A percentile compares a stretch with the other conserved stretches of the same genome.
Conservation (phyloP, 177 flowering plant species). For the Vitis hybrid region DNA sequence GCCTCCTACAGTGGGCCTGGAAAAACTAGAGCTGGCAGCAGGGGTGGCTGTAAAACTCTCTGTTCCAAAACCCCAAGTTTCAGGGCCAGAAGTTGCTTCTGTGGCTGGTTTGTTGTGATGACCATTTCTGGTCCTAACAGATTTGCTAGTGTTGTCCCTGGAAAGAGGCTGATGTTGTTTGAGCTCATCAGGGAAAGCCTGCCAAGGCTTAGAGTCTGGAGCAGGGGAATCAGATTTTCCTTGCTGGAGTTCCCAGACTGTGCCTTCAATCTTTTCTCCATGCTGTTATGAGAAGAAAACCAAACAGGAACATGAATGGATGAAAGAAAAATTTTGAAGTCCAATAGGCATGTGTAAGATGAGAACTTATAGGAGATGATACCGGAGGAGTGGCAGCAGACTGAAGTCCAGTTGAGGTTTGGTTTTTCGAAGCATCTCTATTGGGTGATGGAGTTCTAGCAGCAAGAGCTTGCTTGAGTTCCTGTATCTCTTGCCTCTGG, state of each 20-base stretch:
- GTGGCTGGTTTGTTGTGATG: constrained; percentile 40
- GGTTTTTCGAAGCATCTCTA: constrained; percentile 41
- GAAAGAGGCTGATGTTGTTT: constrained; percentile 25
- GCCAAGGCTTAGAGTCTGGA: constrained; percentile 62
- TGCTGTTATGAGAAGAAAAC: constrained; percentile 22
- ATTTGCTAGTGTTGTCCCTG: constrained; percentile 32
- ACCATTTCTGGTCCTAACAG: constrained; percentile 70
- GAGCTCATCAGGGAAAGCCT: constrained; percentile 50
- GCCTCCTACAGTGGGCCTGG: constrained; percentile 31
- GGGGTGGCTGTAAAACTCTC: constrained; percentile 71
- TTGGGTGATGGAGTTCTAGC: constrained; percentile 62
- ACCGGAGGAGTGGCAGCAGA: constrained; percentile 36
- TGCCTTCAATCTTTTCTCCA: constrained; percentile 54
- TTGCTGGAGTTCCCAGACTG: constrained; percentile 56
- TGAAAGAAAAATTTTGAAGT: not conserved
- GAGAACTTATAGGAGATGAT: constrained; percentile 5
- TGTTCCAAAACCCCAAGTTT: constrained; percentile 77
- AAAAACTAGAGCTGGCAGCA: constrained; percentile 34
- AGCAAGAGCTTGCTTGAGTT: constrained; percentile 48
- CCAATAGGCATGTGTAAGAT: not conserved
- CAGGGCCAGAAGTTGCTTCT: constrained; percentile 30
- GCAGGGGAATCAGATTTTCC: constrained; percentile 39
- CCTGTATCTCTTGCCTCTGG: constrained; percentile 13
- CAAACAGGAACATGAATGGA: not conserved
- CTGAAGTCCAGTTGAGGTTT: constrained; percentile 32